Evolutionary conservation across 2,329 filamentous ascomycete genomes (phyloP).

Genomic region (Trichoderma polysporum): DNA sequence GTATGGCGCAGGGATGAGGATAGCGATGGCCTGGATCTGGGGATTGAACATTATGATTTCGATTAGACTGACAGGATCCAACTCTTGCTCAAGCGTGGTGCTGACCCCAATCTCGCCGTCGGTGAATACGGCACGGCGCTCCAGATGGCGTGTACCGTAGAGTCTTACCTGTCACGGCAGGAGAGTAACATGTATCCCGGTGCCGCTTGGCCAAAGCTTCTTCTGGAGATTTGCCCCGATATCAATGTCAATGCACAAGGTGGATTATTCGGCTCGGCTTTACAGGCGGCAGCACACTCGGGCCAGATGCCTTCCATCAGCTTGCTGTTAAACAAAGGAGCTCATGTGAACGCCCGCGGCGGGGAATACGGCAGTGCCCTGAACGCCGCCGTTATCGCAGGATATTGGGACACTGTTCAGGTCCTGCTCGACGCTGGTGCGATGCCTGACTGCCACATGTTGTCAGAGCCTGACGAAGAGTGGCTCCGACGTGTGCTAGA

Average conservation of each 20-base stretch:
- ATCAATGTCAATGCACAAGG: constrained; percentile 18
- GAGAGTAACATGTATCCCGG: background rate
- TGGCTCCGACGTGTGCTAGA: constrained; percentile 1
- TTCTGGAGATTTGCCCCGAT: background rate
- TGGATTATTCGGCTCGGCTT: constrained; percentile 20
- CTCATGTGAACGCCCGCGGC: constrained; percentile 9
- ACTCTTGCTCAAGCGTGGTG: constrained; percentile 13
- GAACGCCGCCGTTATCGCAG: constrained; percentile 15
- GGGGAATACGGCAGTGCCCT: constrained; percentile 18
- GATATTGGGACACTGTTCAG: constrained; percentile 14
- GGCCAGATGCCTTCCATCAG: background rate
- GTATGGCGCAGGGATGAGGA: background rate
- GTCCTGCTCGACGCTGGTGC: constrained; percentile 20
- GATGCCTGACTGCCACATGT: constrained; percentile 14
- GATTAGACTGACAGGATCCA: background rate
- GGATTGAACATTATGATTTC: no score
- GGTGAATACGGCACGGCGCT: constrained; percentile 21
- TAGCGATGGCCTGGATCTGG: no score
- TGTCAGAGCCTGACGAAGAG: background rate
- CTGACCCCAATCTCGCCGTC: background rate
- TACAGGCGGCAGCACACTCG: constrained; percentile 22
- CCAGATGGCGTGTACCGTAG: constrained; percentile 13
- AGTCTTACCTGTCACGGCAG: background rate
- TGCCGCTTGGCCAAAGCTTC: background rate
- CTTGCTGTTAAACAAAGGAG: constrained; percentile 20